Conservation (phyloP, 768 basidiomycete species). For the Lanmaoa rubissima region DNA sequence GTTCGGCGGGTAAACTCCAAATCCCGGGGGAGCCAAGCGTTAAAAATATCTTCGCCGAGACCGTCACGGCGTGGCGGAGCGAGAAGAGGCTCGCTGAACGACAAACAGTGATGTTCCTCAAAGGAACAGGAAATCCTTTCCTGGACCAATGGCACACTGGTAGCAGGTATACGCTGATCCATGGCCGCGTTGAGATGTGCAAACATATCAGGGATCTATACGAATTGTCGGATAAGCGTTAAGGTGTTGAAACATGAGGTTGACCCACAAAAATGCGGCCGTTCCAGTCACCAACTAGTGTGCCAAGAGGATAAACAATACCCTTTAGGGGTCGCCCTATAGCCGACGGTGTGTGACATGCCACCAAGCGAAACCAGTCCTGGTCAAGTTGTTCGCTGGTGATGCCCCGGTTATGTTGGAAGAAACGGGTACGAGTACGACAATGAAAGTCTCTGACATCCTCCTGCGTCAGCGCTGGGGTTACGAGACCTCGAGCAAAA, state of each 20-base stretch:
- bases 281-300: slow-evolving; percentile 44
- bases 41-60: slow-evolving; percentile 44
- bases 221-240: slow-evolving; percentile 22
- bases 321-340: slow-evolving; percentile 39
- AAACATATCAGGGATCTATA: slow-evolving; percentile 25
- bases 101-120: slow-evolving; percentile 47
- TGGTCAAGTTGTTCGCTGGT: slow-evolving; percentile 38
- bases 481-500: slow-evolving; percentile 24
- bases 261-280: slow-evolving; percentile 45
- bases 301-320: slow-evolving; percentile 42
- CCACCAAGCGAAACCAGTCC: slow-evolving; percentile 49
- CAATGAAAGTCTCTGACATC: slow-evolving; percentile 42
- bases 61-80: slow-evolving; percentile 35
- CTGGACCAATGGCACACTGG: slow-evolving; percentile 29
- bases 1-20: slow-evolving; percentile 31
- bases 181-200: slow-evolving; percentile 24
- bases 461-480: slow-evolving; percentile 36
- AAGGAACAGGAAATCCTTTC: slow-evolving; percentile 42
- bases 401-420: slow-evolving; percentile 16
- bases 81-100: slow-evolving; percentile 36
- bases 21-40: slow-evolving; percentile 47
- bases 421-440: slow-evolving; percentile 35
- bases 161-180: slow-evolving; percentile 20
- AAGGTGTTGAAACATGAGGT: slow-evolving; percentile 10
- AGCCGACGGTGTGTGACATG: slow-evolving; percentile 40